phyloP scores from a whole-genome alignment of 169 alveolate species.

The Cryptosporidium viatorum region DNA sequence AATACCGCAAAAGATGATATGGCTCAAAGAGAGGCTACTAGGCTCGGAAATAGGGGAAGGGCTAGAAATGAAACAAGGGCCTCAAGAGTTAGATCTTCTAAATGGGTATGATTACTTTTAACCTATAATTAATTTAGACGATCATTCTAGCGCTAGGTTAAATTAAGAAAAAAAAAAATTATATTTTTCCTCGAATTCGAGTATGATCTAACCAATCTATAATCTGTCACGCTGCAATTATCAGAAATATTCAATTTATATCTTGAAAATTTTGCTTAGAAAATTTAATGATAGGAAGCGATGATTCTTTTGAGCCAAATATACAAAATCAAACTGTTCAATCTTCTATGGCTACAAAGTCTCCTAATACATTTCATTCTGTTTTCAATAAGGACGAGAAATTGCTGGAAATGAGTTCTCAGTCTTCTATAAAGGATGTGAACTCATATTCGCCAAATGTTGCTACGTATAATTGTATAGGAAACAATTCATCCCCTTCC shows the following conservation, averaged over 20 bases:
- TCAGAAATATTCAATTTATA: background rate
- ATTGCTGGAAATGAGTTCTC: slow-evolving; percentile 29
- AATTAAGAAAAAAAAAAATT: slow-evolving; percentile 35
- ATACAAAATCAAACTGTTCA: slow-evolving; percentile 7
- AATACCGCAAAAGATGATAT: slow-evolving; percentile 84
- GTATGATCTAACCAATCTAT: slow-evolving; percentile 31
- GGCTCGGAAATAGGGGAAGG: slow-evolving; percentile 40
- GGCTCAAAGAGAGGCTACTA: slow-evolving; percentile 44
- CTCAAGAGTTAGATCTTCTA: slow-evolving; percentile 36
- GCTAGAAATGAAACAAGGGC: slow-evolving; percentile 38
- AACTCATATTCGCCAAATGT: slow-evolving; percentile 18
- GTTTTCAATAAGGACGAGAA: slow-evolving; percentile 37
- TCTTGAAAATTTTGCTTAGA: background rate
- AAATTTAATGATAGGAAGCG: slow-evolving; percentile 48
- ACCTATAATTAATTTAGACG: background rate
- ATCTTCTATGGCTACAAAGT: slow-evolving; percentile 13
- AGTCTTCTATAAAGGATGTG: slow-evolving; percentile 24
- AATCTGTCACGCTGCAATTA: slow-evolving; percentile 36
- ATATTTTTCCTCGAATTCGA: slow-evolving; percentile 58
- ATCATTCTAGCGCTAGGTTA: slow-evolving; percentile 42
- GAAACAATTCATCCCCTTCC: slow-evolving; percentile 62
- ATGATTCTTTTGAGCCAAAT: slow-evolving; percentile 53
- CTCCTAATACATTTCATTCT: slow-evolving; percentile 32
- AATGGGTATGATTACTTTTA: slow-evolving; percentile 7
- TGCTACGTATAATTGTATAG: slow-evolving; percentile 3